Base-by-base conservation (phyloP, 2,329 filamentous ascomycete species). In the Dothistroma pini region DNA sequence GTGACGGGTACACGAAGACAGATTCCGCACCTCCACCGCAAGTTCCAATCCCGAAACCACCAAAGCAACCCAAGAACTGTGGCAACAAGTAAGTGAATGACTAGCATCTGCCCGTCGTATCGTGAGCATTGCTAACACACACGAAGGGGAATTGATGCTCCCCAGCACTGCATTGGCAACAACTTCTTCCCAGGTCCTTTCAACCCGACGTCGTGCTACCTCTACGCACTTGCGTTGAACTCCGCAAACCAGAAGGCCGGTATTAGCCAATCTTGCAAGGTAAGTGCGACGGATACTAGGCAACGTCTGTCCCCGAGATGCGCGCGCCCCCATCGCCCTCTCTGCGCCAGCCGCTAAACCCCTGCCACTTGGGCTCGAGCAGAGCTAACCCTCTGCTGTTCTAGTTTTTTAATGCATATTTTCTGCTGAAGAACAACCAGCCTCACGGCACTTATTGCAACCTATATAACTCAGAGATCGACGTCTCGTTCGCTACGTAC, bases 111-210 rank as follows among this genome's bases (percentile, higher is more conserved):
- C 11, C 11, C 11, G 16, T 4, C 35, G 11, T 11, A 14, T 12
- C 35, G 16, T 16, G 35, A 38, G 35, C 1, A 38, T 38, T 4
- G 16, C 35, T 38, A 12, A 38, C 35, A 38, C 16, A 4, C 35
- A 5, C 25, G 25, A 29, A 29, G 25, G 25, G 25, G 25, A 29
- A 63, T 67, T 54, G 57, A 66, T 56, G 63, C 57, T n/a, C 59
- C 62, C 16, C 44, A 61, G 14, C 67, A 63, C 58, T 59, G 58
- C 54, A 54, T 72, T 49, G 69, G 71, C 57, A 57, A 62, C 56
- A 64, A 68, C 41, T 73, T 73, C 68, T 73, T 72, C 64, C 70
- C 71, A 1, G 71, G 72, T 16, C 69, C 70, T 12, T 74, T 64
- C 70, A 67, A 73, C 64, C 67, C 71, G 6, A 57, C 67, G 32